Conservation (phyloP, 2,329 filamentous ascomycete species). For the Colletotrichum liaoningense region DNA sequence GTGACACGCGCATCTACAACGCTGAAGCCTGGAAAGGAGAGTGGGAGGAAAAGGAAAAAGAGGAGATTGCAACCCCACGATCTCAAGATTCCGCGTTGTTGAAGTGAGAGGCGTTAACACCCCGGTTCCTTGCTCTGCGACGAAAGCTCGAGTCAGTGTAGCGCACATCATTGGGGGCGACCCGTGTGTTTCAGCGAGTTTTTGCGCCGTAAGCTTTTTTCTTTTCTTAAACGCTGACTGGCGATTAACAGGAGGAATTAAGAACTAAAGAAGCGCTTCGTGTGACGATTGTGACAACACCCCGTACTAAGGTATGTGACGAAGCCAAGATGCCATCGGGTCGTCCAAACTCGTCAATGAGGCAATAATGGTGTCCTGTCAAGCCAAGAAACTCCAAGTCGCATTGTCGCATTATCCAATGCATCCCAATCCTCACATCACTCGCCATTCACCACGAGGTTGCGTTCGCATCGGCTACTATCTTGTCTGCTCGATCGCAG, state of each 20-base stretch:
- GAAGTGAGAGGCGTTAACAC: neutral
- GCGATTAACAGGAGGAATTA: neutral
- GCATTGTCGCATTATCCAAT: neutral
- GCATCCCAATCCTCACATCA: neutral
- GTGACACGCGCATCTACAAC: neutral
- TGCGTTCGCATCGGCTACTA: neutral
- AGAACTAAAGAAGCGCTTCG: neutral
- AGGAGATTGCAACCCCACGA: slow-evolving; percentile 2
- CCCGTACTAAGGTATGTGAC: neutral
- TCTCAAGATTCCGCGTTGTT: neutral
- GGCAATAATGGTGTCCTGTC: neutral
- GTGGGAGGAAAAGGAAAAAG: neutral
- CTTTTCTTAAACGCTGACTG: neutral
- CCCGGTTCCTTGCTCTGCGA: slow-evolving; percentile 10
- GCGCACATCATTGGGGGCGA: neutral
- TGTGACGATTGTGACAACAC: neutral
- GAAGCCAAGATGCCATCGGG: neutral
- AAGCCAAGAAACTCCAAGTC: neutral
- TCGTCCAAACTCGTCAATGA: neutral
- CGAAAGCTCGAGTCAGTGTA: slow-evolving; percentile 20
- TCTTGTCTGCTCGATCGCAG: no score
- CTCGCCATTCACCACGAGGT: neutral
- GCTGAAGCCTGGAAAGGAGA: neutral
- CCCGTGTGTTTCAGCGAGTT: slow-evolving; percentile 24
- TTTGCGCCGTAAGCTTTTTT: neutral